These are phyloP conservation scores for Debaryomyces sp. DNA, from an alignment of 1,139 yeast genomes.

Conservation along the genomic window DNA sequence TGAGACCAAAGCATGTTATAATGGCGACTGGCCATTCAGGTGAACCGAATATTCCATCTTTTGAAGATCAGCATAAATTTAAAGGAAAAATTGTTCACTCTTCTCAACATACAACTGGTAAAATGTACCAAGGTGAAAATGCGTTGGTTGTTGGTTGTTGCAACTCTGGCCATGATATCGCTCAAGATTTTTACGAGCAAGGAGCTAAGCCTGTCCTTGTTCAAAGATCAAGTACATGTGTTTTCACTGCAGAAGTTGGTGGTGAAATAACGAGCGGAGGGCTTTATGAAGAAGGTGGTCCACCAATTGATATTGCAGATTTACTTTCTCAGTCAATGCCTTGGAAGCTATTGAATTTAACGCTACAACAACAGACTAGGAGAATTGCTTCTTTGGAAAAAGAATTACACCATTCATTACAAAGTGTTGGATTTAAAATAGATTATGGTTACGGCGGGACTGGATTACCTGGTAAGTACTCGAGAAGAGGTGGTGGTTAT, in stretches of 20 bases:
- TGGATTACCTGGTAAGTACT: not conserved
- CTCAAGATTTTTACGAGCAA: constrained; percentile 44
- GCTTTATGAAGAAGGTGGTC: constrained; percentile 27
- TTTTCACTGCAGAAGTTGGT: constrained; percentile 40
- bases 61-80: constrained; percentile 36
- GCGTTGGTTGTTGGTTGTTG: constrained; percentile 47
- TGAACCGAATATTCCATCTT: constrained; percentile 27
- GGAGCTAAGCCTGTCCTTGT: constrained; percentile 43
- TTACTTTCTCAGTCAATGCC: constrained; percentile 25
- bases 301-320: constrained; percentile 38
- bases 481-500: constrained; percentile 34
- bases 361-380: constrained; percentile 8
- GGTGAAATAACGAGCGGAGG: not conserved
- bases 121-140: constrained; percentile 37
- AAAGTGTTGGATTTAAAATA: constrained; percentile 6
- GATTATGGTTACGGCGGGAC: constrained; percentile 5
- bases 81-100: constrained; percentile 42
- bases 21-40: constrained; percentile 28
- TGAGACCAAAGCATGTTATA: constrained; percentile 7
- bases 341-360: constrained; percentile 21
- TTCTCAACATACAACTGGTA: constrained; percentile 40
- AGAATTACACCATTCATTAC: not conserved
- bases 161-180: constrained; percentile 47
- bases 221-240: constrained; percentile 46
- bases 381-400: not conserved